phyloP scores from a whole-genome alignment of 2,329 filamentous ascomycete genomes.

The Fusarium circinatum region DNA sequence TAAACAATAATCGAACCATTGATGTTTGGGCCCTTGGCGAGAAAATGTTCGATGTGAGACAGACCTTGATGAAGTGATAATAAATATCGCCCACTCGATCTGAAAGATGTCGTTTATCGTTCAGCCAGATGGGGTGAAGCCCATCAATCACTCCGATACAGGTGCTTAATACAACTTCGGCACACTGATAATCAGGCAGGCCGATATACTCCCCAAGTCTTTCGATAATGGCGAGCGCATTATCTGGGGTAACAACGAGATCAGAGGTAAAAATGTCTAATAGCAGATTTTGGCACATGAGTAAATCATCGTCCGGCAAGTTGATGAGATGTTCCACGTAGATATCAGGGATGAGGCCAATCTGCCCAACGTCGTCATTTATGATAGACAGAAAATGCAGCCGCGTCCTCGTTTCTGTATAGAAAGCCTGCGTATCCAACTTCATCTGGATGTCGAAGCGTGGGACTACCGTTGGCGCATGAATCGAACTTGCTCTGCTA shows the following conservation, averaged over 20 bases:
- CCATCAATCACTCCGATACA: constrained; percentile 75
- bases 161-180: constrained; percentile 76
- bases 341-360: constrained; percentile 60
- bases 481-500: constrained; percentile 56
- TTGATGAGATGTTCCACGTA: constrained; percentile 63
- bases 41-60: constrained; percentile 73
- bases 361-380: constrained; percentile 54
- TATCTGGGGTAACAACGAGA: constrained; percentile 58
- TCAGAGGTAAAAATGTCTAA: constrained; percentile 65
- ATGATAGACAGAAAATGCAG: constrained; percentile 58
- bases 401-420: constrained; percentile 58
- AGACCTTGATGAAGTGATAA: constrained; percentile 75
- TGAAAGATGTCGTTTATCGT: constrained; percentile 68
- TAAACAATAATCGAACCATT: constrained; percentile 75
- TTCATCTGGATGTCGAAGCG: constrained; percentile 57
- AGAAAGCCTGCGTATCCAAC: constrained; percentile 58
- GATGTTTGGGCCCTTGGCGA: constrained; percentile 75
- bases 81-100: constrained; percentile 80
- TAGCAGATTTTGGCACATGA: constrained; percentile 62
- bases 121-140: constrained; percentile 71
- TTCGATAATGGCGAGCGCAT: constrained; percentile 60
- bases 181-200: constrained; percentile 72
- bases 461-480: constrained; percentile 55
- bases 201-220: constrained; percentile 63
- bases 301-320: constrained; percentile 63